These are phyloP conservation scores for Astragalus membranaceus DNA, from an alignment of 306 rosid genomes.

Conservation along the genomic window DNA sequence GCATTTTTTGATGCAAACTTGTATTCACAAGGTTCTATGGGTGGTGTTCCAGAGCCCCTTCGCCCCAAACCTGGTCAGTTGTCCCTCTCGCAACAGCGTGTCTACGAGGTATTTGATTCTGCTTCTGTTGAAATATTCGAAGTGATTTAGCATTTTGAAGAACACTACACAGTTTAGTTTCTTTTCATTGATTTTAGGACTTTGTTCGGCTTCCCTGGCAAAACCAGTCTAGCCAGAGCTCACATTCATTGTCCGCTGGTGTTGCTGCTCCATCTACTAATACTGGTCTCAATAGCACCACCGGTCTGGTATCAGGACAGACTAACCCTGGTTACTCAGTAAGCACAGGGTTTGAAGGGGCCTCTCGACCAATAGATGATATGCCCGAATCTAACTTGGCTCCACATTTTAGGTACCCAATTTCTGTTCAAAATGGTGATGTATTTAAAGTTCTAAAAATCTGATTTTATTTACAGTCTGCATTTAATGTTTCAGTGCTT, in stretches of 20 bases:
- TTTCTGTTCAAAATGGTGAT: neutral
- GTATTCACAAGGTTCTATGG: slow-evolving; percentile 81
- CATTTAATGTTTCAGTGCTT: slow-evolving; percentile 43
- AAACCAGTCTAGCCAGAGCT: slow-evolving; percentile 71
- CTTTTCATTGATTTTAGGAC: slow-evolving; percentile 48
- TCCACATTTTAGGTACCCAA: slow-evolving; percentile 54
- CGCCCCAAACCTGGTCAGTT: slow-evolving; percentile 97
- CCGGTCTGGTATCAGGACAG: slow-evolving; percentile 55
- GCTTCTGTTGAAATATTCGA: neutral
- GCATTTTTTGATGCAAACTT: slow-evolving; percentile 73
- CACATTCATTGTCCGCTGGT: slow-evolving; percentile 60
- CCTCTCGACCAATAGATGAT: slow-evolving; percentile 70
- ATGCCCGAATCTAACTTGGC: slow-evolving; percentile 49
- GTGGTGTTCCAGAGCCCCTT: slow-evolving; percentile 87
- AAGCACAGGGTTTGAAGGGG: slow-evolving; percentile 64
- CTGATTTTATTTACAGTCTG: slow-evolving; percentile 16
- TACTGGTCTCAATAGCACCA: slow-evolving; percentile 50
- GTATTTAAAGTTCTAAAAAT: neutral
- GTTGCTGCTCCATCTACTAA: slow-evolving; percentile 46
- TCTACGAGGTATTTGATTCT: slow-evolving; percentile 66
- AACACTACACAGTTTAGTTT: neutral
- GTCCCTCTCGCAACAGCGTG: slow-evolving; percentile 85
- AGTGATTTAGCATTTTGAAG: neutral
- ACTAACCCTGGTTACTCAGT: slow-evolving; percentile 56
- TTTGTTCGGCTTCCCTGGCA: slow-evolving; percentile 98